These are phyloP conservation scores for Neonectria sp. DNA, from an alignment of 2,329 filamentous ascomycete genomes.

Conservation along the genomic window DNA sequence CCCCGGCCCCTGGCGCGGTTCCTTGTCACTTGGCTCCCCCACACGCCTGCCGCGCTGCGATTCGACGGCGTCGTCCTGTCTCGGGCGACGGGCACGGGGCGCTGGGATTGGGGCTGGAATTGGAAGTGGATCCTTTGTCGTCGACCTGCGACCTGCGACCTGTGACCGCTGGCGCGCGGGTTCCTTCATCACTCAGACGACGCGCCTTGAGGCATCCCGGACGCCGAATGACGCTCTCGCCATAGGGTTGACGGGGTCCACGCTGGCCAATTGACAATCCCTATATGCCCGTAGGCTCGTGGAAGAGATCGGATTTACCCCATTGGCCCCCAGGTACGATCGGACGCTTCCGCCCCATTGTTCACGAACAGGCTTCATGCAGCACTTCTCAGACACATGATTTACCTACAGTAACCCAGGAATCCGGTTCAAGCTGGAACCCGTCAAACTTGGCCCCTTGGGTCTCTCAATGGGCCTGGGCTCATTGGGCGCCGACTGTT, in stretches of 20 bases:
- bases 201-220: slow-evolving; percentile 26
- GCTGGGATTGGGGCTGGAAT: slow-evolving; percentile 28
- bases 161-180: slow-evolving; percentile 23
- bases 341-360: slow-evolving; percentile 41
- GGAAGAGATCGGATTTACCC: slow-evolving; percentile 38
- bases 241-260: slow-evolving; percentile 22
- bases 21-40: slow-evolving; percentile 46
- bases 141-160: background rate
- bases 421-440: slow-evolving; percentile 42
- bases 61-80: slow-evolving; percentile 38
- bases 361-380: slow-evolving; percentile 45
- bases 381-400: slow-evolving; percentile 50
- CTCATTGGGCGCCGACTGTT: slow-evolving; percentile 37
- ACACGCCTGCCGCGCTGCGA: slow-evolving; percentile 40
- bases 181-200: slow-evolving; percentile 21
- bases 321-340: slow-evolving; percentile 46
- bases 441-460: slow-evolving; percentile 36
- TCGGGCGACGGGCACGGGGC: slow-evolving; percentile 30
- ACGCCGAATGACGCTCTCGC: slow-evolving; percentile 18
- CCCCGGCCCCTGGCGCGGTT: slow-evolving; percentile 40
- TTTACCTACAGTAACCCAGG: slow-evolving; percentile 49
- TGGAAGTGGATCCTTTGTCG: slow-evolving; percentile 22
- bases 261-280: slow-evolving; percentile 35
- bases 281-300: slow-evolving; percentile 35
- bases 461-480: slow-evolving; percentile 26